Evolutionary conservation across 768 basidiomycete species (phyloP), one percentile per base, ranked within the genome.

Genomic region (Flagelloscypha sp.): DNA sequence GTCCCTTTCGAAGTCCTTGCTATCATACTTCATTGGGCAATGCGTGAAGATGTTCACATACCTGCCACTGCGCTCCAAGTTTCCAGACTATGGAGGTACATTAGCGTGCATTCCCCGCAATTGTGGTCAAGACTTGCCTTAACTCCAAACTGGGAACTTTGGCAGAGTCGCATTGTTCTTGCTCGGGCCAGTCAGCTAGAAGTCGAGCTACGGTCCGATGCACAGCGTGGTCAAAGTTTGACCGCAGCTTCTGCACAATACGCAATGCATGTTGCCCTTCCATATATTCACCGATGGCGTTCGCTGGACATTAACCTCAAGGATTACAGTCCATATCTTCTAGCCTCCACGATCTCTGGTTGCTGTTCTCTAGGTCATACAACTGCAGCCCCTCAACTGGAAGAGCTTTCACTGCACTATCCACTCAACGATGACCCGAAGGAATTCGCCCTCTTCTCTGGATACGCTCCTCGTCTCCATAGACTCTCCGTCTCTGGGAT

Each of bases 401-500:
- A 75, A 43, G 70, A 74, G 10, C 55, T 85, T 15, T 63, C 62
- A 7, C 63, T 85, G 15, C 53, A 72, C 12, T 76, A 79, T 49
- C 72, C 74, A 19, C 58, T 58, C 25, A 85, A 84, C 46, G 80
- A 84, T 41, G 79, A 83, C 47, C 60, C 68, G n/a, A 75, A 76
- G 49, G 73, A 76, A 50, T 84, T 77, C 39, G 53, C 58, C 28
- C 66, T 82, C 27, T 85, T 85, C 54, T 66, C 67, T 19, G 79
- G 75, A 7, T 57, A 62, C 42, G 67, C 80, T 1, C 81, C 82
- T 5, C 65, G 58, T 16, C 63, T 85, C 5, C 59, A 66, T 23
- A 63, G 65, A 13, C 62, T 71, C 29, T 74, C 71, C 2, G 40
- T 84, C n/a, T 70, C 79, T 36, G 82, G 82, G 3, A 68, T 82